Percentiles rank a stretch among this genome's conserved stretches.
Evolutionary conservation across 495 filamentous ascomycete genomes (phyloP).

Genomic region (Hyaloscypha finlandica): DNA sequence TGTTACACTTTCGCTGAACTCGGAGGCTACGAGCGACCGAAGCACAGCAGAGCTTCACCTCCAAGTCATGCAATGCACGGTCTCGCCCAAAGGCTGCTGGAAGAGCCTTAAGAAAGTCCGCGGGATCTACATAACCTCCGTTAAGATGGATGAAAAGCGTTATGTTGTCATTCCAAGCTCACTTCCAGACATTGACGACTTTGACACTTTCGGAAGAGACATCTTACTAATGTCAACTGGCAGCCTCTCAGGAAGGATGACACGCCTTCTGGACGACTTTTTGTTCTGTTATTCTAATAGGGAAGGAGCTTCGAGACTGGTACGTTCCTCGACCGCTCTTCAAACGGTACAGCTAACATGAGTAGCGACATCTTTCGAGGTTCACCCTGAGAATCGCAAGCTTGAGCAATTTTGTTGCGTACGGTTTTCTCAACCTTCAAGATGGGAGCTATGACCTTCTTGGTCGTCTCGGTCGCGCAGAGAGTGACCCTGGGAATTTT

Average conservation of each 20-base stretch:
- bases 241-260: not conserved
- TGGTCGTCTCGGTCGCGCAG: not conserved
- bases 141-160: not conserved
- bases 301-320: not conserved
- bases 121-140: not conserved
- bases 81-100: not conserved
- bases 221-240: not conserved
- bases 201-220: not conserved
- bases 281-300: not conserved
- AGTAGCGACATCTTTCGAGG: slow-evolving; percentile 5
- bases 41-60: not conserved
- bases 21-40: not conserved
- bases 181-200: not conserved
- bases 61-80: not conserved
- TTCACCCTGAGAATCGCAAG: slow-evolving; percentile 1
- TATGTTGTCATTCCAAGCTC: not conserved
- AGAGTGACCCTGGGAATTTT: not conserved
- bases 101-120: not conserved
- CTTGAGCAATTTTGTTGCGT: slow-evolving; percentile 3
- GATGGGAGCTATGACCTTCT: slow-evolving; percentile 15
- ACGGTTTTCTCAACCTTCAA: slow-evolving; percentile 9
- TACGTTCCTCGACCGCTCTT: not conserved
- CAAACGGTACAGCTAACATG: not conserved
- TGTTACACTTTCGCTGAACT: not conserved
- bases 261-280: not conserved